Evolutionary conservation across 1,139 yeast genomes (phyloP), one percentile per base, ranked within the genome.

Genomic region (Trichomonascaceae sp.): DNA sequence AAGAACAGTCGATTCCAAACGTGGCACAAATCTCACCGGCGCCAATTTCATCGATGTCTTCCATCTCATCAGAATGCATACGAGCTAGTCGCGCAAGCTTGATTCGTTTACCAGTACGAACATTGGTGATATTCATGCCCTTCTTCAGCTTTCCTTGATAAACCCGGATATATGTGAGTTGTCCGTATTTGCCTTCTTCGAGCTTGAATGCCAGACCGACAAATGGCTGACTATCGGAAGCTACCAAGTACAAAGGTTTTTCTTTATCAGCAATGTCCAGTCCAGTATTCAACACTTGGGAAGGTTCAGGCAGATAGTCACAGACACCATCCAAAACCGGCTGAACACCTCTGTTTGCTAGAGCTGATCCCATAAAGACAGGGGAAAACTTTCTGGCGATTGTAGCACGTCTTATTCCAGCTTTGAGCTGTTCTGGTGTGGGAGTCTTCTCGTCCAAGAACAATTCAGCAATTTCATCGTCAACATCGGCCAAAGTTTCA

Each of bases 11-110:
- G 64, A 93, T 87, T 73, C 99, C 99, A 66, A 95, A 93, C 59
- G 99, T 93, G 53, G 99, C 99, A 76, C 99, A 95, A 65, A 93
- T 93, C 75, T 93, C 99, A 70, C 99, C 99, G 46, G 99, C 93
- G 27, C 95, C 95, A 66, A 89, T 87, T 74, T 90, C 97, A 53
- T 85, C 88, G 52, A 90, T 95, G 70, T 93, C 99, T 75, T 91
- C 97, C 97, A 91, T 89, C 71, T 93, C 99, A 61, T 91, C 89
- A 50, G 98, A 89, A 75, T 95, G 99, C 99, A 93, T 95, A 75
- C 98, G 86, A 53, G 91, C 99, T 66, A 93, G 79, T 69, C 99
- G 82, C n/a, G 98, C 81, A 53, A 93, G 88, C 76, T 95, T 93
- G 60, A 91, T 89, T 72, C 85, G 87, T 77, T 95, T 93, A 58